A percentile compares a stretch with the other conserved stretches of the same genome.
These are phyloP conservation scores for Rhodotorula sp. DNA, from an alignment of 1,284 basidiomycete species.

Conservation along the genomic window DNA sequence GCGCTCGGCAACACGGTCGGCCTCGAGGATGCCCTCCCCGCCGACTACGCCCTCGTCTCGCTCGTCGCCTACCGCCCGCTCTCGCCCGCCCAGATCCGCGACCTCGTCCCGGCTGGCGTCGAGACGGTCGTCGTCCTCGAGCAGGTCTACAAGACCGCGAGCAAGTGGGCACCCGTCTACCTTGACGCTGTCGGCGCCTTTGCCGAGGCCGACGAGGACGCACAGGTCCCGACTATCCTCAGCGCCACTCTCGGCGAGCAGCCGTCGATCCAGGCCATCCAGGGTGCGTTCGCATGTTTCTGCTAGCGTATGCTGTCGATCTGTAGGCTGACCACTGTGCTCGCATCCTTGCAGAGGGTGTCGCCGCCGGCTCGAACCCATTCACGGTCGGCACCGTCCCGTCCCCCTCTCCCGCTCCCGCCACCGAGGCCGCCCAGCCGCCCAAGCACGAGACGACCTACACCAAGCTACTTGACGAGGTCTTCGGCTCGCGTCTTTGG, in stretches of 20 bases:
- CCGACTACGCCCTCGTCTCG: constrained; percentile 65
- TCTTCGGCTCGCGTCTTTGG: constrained; percentile 80
- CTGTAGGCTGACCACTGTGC: constrained; percentile 14
- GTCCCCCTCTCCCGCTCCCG: constrained; percentile 46
- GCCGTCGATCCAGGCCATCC: constrained; percentile 49
- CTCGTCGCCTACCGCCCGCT: constrained; percentile 76
- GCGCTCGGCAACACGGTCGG: constrained; percentile 63
- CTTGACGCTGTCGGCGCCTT: constrained; percentile 76
- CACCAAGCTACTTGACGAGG: constrained; percentile 78
- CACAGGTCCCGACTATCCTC: constrained; percentile 59
- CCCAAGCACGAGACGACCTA: constrained; percentile 87
- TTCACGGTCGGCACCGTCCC: constrained; percentile 45
- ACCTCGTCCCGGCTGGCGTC: constrained; percentile 65
- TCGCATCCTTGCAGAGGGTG: constrained; percentile 40
- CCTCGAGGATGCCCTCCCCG: constrained; percentile 54
- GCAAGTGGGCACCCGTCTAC: constrained; percentile 86
- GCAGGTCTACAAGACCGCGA: constrained; percentile 70
- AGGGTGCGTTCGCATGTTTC: constrained; percentile 26
- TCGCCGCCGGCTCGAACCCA: constrained; percentile 49
- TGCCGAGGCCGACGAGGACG: constrained; percentile 54
- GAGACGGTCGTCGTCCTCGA: constrained; percentile 81
- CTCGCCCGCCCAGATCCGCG: constrained; percentile 64
- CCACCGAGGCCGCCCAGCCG: constrained; percentile 59
- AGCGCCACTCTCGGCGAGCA: constrained; percentile 63
- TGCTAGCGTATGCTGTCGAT: background rate